Evolutionary conservation across 2,329 filamentous ascomycete genomes (phyloP).

Genomic region (Colletotrichum tofieldiae): DNA sequence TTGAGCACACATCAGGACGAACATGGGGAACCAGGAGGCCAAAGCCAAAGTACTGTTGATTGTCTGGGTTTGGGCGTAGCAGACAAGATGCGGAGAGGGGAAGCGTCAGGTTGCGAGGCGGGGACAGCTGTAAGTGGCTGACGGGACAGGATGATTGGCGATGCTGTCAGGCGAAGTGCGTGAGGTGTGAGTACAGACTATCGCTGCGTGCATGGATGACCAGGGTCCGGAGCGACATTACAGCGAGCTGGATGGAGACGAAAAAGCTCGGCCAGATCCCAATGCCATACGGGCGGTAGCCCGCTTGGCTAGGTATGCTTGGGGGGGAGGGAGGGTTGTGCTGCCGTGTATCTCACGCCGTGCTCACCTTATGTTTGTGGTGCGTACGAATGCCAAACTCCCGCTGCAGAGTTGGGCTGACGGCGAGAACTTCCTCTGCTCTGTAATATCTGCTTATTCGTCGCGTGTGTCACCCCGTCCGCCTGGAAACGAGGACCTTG

Average conservation of each 20-base stretch:
- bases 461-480: not conserved
- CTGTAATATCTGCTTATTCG: not conserved
- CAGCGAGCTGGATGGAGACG: slow-evolving; percentile 8
- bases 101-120: not conserved
- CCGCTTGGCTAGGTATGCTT: not conserved
- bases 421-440: not conserved
- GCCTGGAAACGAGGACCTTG: slow-evolving; percentile 2
- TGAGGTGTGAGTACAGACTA: not conserved
- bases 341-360: slow-evolving; percentile 14
- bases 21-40: slow-evolving; percentile 14
- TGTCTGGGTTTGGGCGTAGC: not conserved
- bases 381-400: not conserved
- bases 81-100: slow-evolving; percentile 29
- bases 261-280: slow-evolving; percentile 10
- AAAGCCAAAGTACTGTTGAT: slow-evolving; percentile 18
- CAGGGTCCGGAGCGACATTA: slow-evolving; percentile 11
- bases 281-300: slow-evolving; percentile 8
- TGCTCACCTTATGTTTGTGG: slow-evolving; percentile 9
- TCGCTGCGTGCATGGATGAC: not conserved
- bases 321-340: no score
- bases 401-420: not conserved
- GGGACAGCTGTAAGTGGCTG: slow-evolving; percentile 16
- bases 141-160: slow-evolving; percentile 24
- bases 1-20: not conserved
- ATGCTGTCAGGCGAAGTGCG: slow-evolving; percentile 9